phyloP scores from a whole-genome alignment of 192 early-diverging fungal genomes.

The Dissophora globulifera region DNA sequence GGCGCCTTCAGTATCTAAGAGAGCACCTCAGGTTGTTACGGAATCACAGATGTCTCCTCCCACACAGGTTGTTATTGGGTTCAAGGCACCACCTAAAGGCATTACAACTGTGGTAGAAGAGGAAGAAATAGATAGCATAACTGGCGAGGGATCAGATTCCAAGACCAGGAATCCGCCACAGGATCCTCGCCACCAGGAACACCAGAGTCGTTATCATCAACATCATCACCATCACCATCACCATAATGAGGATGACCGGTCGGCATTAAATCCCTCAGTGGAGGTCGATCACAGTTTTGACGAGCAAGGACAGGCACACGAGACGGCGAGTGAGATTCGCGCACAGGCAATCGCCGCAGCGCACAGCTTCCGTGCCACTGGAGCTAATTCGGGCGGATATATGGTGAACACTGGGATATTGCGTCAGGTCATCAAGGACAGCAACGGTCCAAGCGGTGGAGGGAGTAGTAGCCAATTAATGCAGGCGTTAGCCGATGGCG shows the following conservation, averaged over 20 bases:
- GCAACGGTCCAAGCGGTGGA: background rate
- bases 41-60: background rate
- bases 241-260: background rate
- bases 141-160: too few relatives aligned
- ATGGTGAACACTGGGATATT: constrained; percentile 32
- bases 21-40: constrained; percentile 28
- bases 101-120: constrained; percentile 1
- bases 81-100: background rate
- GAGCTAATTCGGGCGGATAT: constrained; percentile 31
- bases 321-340: constrained; percentile 27
- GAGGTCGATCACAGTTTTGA: too few relatives aligned
- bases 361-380: constrained; percentile 39
- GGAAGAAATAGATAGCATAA: background rate
- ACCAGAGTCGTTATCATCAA: background rate
- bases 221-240: background rate
- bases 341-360: constrained; percentile 40
- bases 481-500: constrained; percentile 26
- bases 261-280: too few relatives aligned
- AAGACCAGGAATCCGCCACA: too few relatives aligned
- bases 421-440: constrained; percentile 33
- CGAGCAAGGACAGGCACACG: background rate
- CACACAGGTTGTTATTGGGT: background rate
- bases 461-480: constrained; percentile 36
- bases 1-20: constrained; percentile 1
- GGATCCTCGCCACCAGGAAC: too few relatives aligned